These are phyloP conservation scores for Dinochytrium kinnereticum DNA, from an alignment of 371 early-diverging fungal genomes.

Conservation along the genomic window DNA sequence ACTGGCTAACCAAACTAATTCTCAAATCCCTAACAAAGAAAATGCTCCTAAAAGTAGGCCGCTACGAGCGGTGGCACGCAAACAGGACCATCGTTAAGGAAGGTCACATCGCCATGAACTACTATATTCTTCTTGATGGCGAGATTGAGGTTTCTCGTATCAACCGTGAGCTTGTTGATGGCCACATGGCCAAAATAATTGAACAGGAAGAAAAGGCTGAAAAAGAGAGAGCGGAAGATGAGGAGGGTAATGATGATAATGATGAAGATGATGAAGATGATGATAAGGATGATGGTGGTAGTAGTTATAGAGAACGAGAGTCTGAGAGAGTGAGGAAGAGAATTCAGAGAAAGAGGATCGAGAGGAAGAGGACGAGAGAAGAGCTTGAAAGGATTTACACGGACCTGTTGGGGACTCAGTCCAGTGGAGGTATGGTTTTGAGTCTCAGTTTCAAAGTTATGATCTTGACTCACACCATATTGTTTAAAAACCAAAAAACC, in stretches of 20 bases:
- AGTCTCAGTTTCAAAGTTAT: neutral
- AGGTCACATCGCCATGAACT: conserved; percentile 33
- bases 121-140: conserved; percentile 46
- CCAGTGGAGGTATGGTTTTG: conserved; percentile 37
- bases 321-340: conserved; percentile 4
- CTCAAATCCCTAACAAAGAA: conserved; percentile 14
- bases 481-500: too few species aligned
- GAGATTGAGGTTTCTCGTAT: conserved; percentile 42
- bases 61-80: conserved; percentile 42
- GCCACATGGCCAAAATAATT: neutral
- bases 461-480: too few species aligned
- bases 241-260: neutral
- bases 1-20: too few species aligned
- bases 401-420: conserved; percentile 30
- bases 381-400: conserved; percentile 37
- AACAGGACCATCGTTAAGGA: conserved; percentile 39
- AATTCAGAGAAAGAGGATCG: conserved; percentile 16
- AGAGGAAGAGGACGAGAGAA: conserved; percentile 2
- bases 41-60: conserved; percentile 27
- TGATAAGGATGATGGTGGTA: neutral
- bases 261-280: neutral
- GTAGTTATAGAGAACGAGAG: neutral
- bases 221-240: conserved; percentile 6
- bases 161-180: conserved; percentile 32
- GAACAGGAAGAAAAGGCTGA: conserved; percentile 15